phyloP scores from a whole-genome alignment of 148 eudicot genomes.

The Spergularia marina region DNA sequence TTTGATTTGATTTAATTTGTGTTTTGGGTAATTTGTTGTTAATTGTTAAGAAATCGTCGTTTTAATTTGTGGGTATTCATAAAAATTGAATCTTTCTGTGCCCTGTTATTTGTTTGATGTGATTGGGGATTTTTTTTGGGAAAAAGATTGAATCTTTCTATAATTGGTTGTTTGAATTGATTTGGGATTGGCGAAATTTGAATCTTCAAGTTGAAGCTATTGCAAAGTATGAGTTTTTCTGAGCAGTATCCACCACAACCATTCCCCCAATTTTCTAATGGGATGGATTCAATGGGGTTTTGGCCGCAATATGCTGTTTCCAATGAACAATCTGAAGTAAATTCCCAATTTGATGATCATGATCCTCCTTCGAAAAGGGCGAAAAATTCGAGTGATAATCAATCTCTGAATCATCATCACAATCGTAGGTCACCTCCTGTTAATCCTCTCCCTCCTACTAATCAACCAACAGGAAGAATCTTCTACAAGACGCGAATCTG shows the following conservation, averaged over 20 bases:
- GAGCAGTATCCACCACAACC: conserved; percentile 37
- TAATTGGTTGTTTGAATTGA: neutral
- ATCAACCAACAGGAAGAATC: conserved; percentile 57
- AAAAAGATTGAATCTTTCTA: conserved; percentile 17
- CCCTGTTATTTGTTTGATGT: neutral
- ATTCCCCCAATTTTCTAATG: conserved; percentile 32
- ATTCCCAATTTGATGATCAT: conserved; percentile 39
- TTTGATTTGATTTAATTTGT: neutral
- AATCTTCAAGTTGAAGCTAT: neutral
- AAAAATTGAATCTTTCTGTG: neutral
- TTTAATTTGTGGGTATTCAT: neutral
- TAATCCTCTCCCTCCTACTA: conserved; percentile 39
- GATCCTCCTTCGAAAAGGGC: conserved; percentile 50
- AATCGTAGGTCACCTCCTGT: conserved; percentile 36
- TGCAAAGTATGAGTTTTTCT: conserved; percentile 49
- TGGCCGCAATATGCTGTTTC: conserved; percentile 39
- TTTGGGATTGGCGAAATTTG: neutral
- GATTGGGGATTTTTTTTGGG: neutral
- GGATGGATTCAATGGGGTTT: conserved; percentile 37
- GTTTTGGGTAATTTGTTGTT: neutral
- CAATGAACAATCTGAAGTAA: conserved; percentile 32
- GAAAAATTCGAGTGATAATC: conserved; percentile 38
- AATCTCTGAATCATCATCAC: conserved; percentile 21
- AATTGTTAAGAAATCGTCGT: neutral
- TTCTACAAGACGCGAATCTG: conserved; percentile 83